Evolutionary conservation across 1,284 basidiomycete species (phyloP).

Genomic region (Baeospora myosura): DNA sequence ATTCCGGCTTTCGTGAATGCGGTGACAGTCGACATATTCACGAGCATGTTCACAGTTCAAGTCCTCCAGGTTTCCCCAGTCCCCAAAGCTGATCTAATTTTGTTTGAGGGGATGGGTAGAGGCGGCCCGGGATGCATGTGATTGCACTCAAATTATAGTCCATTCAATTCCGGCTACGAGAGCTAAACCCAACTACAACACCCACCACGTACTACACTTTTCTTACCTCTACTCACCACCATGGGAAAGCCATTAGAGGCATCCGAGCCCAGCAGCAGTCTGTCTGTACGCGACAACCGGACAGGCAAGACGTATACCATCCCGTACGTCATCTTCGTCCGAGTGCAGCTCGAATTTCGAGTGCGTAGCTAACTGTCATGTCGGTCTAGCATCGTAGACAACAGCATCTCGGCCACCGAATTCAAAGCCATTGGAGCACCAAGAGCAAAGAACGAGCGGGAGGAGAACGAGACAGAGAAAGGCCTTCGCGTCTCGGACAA

Average conservation of each 20-base stretch:
- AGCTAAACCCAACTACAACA: too few species aligned
- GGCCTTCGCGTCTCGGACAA: conserved; percentile 73
- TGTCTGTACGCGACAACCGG: conserved; percentile 77
- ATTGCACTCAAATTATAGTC: too few species aligned
- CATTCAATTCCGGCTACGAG: too few species aligned
- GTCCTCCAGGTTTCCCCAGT: too few species aligned
- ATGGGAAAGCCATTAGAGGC: conserved; percentile 43
- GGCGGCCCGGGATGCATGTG: too few species aligned
- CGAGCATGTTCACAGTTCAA: too few species aligned
- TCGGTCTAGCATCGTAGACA: conserved; percentile 64
- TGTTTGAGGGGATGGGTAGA: too few species aligned
- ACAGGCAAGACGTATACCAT: conserved; percentile 74
- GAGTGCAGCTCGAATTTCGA: background rate
- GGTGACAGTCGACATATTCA: too few species aligned
- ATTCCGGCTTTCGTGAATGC: too few species aligned
- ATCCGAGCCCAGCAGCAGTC: conserved; percentile 30
- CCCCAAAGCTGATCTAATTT: too few species aligned
- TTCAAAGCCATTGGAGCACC: conserved; percentile 73
- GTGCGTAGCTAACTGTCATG: conserved; percentile 7
- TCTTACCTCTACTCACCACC: conserved; percentile 9
- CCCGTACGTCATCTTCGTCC: conserved; percentile 44
- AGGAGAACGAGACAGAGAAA: conserved; percentile 78
- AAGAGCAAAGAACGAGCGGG: conserved; percentile 48
- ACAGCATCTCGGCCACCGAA: conserved; percentile 69
- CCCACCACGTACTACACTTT: background rate